Conservation (phyloP, 2,329 filamentous ascomycete genomes). For the Arachnomyces sp. region DNA sequence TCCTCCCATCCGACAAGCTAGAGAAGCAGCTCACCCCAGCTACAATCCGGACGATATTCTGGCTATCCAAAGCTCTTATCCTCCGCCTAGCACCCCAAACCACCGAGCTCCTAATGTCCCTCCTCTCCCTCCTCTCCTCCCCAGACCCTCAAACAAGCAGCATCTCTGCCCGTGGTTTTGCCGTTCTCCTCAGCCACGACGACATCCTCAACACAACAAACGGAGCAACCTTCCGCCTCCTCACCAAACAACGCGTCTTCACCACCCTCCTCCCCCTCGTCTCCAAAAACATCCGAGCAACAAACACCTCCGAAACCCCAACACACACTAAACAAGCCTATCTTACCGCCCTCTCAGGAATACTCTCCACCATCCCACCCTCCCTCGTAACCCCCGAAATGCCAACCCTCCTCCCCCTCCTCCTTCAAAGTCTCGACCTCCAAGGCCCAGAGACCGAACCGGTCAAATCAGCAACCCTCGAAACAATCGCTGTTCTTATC, state of each 20-base stretch:
- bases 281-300: conserved; percentile 42
- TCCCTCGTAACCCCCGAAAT: conserved; percentile 53
- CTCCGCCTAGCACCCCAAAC: conserved; percentile 44
- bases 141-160: conserved; percentile 41
- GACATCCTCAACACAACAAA: conserved; percentile 54
- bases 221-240: conserved; percentile 51
- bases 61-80: conserved; percentile 52
- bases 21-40: conserved; percentile 24
- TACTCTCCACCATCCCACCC: conserved; percentile 52
- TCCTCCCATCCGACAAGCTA: conserved; percentile 19
- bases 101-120: conserved; percentile 43
- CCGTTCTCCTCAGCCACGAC: conserved; percentile 51
- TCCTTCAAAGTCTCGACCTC: conserved; percentile 56
- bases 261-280: conserved; percentile 50
- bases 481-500: conserved; percentile 51
- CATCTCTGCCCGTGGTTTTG: conserved; percentile 49
- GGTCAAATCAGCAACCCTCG: conserved; percentile 53
- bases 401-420: conserved; percentile 48
- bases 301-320: conserved; percentile 23
- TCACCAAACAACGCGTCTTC: conserved; percentile 58
- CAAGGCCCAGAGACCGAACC: conserved; percentile 36
- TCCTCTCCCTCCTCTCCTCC: conserved; percentile 38
- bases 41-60: conserved; percentile 50
- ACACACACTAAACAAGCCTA: conserved; percentile 49
- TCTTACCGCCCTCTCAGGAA: conserved; percentile 54